Conservation (phyloP, 148 eudicot species). For the Chenopodium formosanum region DNA sequence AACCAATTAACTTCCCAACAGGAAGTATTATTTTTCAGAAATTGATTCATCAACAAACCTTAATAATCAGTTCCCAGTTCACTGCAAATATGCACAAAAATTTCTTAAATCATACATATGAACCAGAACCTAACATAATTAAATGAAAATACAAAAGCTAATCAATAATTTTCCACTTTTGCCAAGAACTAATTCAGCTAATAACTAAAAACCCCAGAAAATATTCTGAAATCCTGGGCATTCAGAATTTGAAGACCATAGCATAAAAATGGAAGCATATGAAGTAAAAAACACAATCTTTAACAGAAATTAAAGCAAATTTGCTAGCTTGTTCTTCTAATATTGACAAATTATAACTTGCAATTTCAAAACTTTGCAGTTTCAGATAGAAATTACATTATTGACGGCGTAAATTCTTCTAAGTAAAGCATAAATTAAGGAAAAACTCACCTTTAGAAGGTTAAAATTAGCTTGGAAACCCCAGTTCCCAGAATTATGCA, state of each 20-base stretch:
- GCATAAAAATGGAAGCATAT: not conserved
- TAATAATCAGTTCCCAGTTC: slow-evolving; percentile 20
- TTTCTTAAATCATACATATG: not conserved
- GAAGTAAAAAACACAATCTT: not conserved
- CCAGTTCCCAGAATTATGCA: not conserved
- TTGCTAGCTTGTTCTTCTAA: not conserved
- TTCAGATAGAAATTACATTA: not conserved
- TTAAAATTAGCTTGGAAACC: not conserved
- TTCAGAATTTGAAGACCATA: not conserved
- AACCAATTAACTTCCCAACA: not conserved
- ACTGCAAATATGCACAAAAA: slow-evolving; percentile 22
- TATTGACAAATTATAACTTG: not conserved
- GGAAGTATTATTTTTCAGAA: not conserved
- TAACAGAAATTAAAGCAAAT: not conserved
- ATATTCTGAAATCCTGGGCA: not conserved
- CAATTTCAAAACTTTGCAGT: not conserved
- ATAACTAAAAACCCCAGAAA: not conserved
- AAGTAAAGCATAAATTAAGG: not conserved
- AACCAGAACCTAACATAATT: not conserved
- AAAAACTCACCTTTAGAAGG: not conserved
- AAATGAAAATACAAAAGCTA: not conserved
- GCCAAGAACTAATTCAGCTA: not conserved
- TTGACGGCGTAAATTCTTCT: not conserved
- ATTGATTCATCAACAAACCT: slow-evolving; percentile 11
- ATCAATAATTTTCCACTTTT: not conserved